Base-by-base conservation (phyloP, 495 filamentous ascomycete genomes). In the Trichoderma asperelloides region DNA sequence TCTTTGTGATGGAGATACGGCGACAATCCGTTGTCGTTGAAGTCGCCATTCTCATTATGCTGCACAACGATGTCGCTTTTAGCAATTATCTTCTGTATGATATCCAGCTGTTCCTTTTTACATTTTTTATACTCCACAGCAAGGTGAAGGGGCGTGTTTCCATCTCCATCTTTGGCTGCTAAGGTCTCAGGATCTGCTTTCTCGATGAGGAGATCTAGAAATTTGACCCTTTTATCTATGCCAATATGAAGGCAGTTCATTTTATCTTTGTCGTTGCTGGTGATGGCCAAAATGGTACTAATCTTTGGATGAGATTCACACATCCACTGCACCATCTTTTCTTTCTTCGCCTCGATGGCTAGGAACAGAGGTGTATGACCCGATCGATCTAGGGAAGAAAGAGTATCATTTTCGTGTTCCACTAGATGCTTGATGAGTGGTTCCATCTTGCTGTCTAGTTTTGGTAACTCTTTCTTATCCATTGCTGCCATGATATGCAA, bases 121-220 rank as follows among this genome's bases (percentile, higher is more conserved):
- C 71, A 76, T 13, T 65, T 37, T 16, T 71, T 67, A 21, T 71
- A 74, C 43, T 74, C 70, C 30, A 76, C 74, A 7, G 74, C 73
- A 13, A 70, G 65, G 63, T 76, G 74, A 7, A 76, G 69, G 3
- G 71, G 70, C 9, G 74, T 75, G 62, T 70, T 67, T 2, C 73
- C 74, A 25, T 68, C 65, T 9, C 66, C 66, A 23, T 76, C 71
- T 28, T 70, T 63, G 33, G 55, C 55, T 18, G 71, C 71, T 23
- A 76, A 45, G 18, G 71, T 74, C 47, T 70, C 65, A 18, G 68
- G 51, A 1, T 66, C 40, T 6, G 71, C 71, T 21, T 57, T 66
- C 13, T 68, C 62, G n/a, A 75, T 60, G 25, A 60, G 55, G 12
- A 60, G 55, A 7, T 60, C 71, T 23, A 75, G 66, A 27, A 55